Base-by-base conservation (phyloP, 2,329 filamentous ascomycete genomes). In the Zymoseptoria pseudotritici region DNA sequence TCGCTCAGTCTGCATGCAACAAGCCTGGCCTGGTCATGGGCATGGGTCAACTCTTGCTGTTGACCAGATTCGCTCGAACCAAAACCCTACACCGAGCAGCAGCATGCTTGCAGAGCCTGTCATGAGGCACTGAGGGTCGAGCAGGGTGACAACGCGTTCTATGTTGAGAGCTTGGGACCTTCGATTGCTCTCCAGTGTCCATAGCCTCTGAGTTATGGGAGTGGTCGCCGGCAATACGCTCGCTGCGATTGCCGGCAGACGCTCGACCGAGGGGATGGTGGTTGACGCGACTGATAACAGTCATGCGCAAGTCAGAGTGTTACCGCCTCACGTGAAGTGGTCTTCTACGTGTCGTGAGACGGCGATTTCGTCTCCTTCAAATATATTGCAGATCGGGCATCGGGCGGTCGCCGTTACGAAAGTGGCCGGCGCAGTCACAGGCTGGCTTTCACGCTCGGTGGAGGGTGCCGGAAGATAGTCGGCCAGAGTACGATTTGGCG, bases 351-450 rank as follows among this genome's bases (percentile, higher is more conserved):
- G 87, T 72, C 86, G 80, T 9, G 83, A 82, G 9, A 90, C 85
- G 8, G 87, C 87, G 0, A 77, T 75, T 66, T 87, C 86, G 65
- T 90, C 87, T 1, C 87, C 87, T 65, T 86, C 80, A 70, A 90
- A 90, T 0, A 69, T 73, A 2, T 79, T 79, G 69, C 87, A 90
- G 1, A 90, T 83, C 0, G 87, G 87, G 70, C 87, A 90, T 5
- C 58, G 72, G 54, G 67, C 75, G 26, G 63, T 73, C 56, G 65
- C 69, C 42, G 63, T 64, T 2, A 54, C 60, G 58, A 73, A 66
- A 49, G 71, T 67, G 20, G 51, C 56, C 20, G 54, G 65, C 31
- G 54, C 56, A 9, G 26, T 36, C 21, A 20, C 36, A 26, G 31
- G 17, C 22, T 31, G 51, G 19, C 24, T 20, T 36, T 29, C 21